These are phyloP conservation scores for Medicago truncatula DNA, from an alignment of 306 rosid genomes.

Conservation along the genomic window MtrunA17r5.0-ANR NC_053047.1:42685501-42686000, in stretches of 20 bases:
- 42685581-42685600: neutral
- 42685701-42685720: slow-evolving; percentile 64
- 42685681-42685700: slow-evolving; percentile 35
- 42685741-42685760: slow-evolving; percentile 42
- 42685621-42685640: slow-evolving; percentile 21
- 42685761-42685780: slow-evolving; percentile 48
- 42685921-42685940: slow-evolving; percentile 4
- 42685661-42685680: slow-evolving; percentile 4
- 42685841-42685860: neutral
- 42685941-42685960: slow-evolving; percentile 38
- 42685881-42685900: slow-evolving; percentile 18
- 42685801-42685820: slow-evolving; percentile 19
- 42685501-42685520: neutral
- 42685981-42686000: slow-evolving; percentile 70
- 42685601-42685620: slow-evolving; percentile 27
- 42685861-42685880: slow-evolving; percentile 51
- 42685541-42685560: slow-evolving; percentile 16
- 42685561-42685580: slow-evolving; percentile 11
- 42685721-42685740: slow-evolving; percentile 51
- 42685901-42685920: slow-evolving; percentile 2
- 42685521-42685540: neutral
- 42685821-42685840: neutral
- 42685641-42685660: neutral
- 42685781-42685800: neutral
- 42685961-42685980: slow-evolving; percentile 63